These are phyloP conservation scores for Petasospora fabianii DNA, from an alignment of 1,139 yeast genomes.

Conservation along the genomic window DNA sequence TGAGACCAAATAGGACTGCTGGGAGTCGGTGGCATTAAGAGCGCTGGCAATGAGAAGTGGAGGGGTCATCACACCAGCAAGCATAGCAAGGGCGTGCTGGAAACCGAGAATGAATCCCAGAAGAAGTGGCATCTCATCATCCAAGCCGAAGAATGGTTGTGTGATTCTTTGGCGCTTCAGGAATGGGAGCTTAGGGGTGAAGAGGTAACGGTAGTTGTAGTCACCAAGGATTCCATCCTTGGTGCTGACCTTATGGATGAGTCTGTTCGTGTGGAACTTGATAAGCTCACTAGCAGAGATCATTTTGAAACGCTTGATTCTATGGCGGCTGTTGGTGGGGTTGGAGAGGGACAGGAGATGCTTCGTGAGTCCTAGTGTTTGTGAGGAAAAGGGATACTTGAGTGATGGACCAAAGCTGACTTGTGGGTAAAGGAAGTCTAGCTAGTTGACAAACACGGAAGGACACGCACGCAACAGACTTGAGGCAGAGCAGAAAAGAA, in stretches of 20 bases:
- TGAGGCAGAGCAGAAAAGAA: neutral
- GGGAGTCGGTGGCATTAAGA: conserved; percentile 51
- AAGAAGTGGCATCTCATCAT: conserved; percentile 73
- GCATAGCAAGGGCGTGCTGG: conserved; percentile 84
- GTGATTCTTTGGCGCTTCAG: conserved; percentile 26
- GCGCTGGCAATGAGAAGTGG: conserved; percentile 66
- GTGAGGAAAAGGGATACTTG: conserved; percentile 7
- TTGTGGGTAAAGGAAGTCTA: neutral
- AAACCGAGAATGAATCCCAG: conserved; percentile 75
- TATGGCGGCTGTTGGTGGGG: too few relatives aligned
- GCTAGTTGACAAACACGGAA: conserved; percentile 1
- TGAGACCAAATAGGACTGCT: conserved; percentile 70
- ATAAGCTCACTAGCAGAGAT: neutral
- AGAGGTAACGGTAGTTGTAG: conserved; percentile 72
- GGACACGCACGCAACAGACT: neutral
- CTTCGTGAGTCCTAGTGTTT: conserved; percentile 5
- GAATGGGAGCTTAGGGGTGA: conserved; percentile 76
- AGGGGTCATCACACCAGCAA: conserved; percentile 86
- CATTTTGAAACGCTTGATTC: too few relatives aligned
- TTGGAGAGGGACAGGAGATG: neutral
- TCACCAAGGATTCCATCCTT: conserved; percentile 77
- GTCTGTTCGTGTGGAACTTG: conserved; percentile 1
- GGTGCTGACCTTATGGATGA: conserved; percentile 51
- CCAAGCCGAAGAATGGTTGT: conserved; percentile 78
- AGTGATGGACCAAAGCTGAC: conserved; percentile 3